phyloP scores from a whole-genome alignment of 2,329 filamentous ascomycete genomes.

The Trichoderma aggressivum region DNA sequence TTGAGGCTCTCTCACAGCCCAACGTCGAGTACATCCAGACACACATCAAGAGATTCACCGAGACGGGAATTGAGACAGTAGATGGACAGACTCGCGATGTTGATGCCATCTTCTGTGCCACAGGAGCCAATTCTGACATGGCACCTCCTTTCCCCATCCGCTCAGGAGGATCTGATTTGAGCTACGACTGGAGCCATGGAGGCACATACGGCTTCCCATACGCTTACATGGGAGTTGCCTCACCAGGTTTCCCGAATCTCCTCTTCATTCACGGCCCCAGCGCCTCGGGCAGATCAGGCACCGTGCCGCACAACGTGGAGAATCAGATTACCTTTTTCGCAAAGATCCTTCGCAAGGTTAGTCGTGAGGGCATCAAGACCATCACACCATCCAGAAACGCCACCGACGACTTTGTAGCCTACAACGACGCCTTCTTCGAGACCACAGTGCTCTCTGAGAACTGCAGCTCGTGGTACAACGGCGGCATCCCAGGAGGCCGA shows the following conservation, averaged over 20 bases:
- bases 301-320: slow-evolving; percentile 64
- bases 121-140: slow-evolving; percentile 60
- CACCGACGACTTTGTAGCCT: slow-evolving; percentile 61
- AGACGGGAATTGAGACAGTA: slow-evolving; percentile 55
- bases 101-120: slow-evolving; percentile 66
- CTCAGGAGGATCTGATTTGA: slow-evolving; percentile 52
- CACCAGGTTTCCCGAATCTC: slow-evolving; percentile 65
- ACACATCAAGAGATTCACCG: slow-evolving; percentile 56
- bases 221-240: slow-evolving; percentile 62
- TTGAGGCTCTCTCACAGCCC: slow-evolving; percentile 59
- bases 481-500: slow-evolving; percentile 56
- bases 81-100: slow-evolving; percentile 57
- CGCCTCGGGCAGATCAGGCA: slow-evolving; percentile 58
- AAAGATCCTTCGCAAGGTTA: slow-evolving; percentile 64
- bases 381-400: slow-evolving; percentile 56
- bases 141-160: slow-evolving; percentile 59
- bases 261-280: slow-evolving; percentile 63
- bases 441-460: slow-evolving; percentile 56
- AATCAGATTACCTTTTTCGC: slow-evolving; percentile 63
- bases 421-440: slow-evolving; percentile 54
- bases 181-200: slow-evolving; percentile 53
- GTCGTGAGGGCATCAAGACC: slow-evolving; percentile 62
- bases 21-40: slow-evolving; percentile 61
- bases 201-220: slow-evolving; percentile 61
- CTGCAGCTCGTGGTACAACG: slow-evolving; percentile 72